These are phyloP conservation scores for Moringa oleifera DNA, from an alignment of 345 rosid species.

Conservation along the genomic window DNA sequence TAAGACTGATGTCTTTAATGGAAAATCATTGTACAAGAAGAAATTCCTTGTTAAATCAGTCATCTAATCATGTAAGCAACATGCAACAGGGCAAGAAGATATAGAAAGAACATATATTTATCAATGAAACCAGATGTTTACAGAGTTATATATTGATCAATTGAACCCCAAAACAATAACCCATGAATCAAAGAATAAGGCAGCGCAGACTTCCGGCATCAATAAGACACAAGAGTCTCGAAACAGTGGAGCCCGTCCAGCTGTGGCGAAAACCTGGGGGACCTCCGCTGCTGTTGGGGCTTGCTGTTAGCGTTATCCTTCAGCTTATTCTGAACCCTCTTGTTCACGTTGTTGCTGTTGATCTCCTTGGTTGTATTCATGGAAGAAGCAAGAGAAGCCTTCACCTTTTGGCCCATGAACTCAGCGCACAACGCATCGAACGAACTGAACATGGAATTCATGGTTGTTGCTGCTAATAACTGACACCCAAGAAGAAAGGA, in stretches of 20 bases:
- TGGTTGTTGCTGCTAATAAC: too few species aligned
- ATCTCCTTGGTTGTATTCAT: not conserved
- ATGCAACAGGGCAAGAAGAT: too few species aligned
- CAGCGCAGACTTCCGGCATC: not conserved
- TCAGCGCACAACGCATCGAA: constrained; percentile 62
- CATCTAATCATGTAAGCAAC: too few species aligned
- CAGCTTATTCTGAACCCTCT: constrained; percentile 14
- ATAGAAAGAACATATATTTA: too few species aligned
- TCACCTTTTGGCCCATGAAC: constrained; percentile 36
- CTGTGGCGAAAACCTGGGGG: constrained; percentile 50
- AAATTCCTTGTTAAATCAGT: too few species aligned
- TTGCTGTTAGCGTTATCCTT: constrained; percentile 19
- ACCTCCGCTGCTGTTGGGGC: constrained; percentile 10
- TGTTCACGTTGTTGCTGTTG: constrained; percentile 4
- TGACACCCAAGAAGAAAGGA: too few species aligned
- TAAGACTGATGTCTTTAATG: too few species aligned
- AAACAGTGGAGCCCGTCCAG: constrained; percentile 67
- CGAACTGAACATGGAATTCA: constrained; percentile 79
- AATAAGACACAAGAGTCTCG: constrained; percentile 50
- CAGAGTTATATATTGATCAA: too few species aligned
- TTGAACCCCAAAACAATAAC: not conserved
- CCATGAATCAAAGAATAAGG: too few species aligned
- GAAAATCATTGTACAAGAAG: too few species aligned
- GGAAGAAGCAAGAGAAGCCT: constrained; percentile 21
- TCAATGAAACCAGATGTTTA: too few species aligned